These are phyloP conservation scores for Pythium brachiatum DNA, from an alignment of 352 stramenopile genomes.

Conservation along the genomic window DNA sequence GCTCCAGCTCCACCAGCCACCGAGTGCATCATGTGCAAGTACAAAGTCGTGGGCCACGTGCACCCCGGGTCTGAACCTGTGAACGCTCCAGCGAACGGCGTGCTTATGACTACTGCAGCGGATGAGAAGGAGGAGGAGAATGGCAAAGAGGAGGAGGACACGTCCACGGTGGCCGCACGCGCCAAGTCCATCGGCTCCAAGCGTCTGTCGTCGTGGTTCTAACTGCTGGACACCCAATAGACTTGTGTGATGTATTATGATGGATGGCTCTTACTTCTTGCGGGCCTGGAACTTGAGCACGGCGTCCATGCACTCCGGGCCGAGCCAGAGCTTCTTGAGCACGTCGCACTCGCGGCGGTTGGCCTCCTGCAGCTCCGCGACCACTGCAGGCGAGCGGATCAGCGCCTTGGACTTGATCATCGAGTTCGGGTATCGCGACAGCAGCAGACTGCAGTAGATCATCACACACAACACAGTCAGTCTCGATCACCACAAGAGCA, in stretches of 20 bases:
- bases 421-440: slow-evolving; percentile 62
- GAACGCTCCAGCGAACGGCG: not conserved
- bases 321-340: slow-evolving; percentile 73
- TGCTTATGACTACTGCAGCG: not conserved
- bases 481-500: not conserved
- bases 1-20: not conserved
- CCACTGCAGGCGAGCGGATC: slow-evolving; percentile 41
- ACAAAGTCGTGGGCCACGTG: slow-evolving; percentile 26
- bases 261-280: slow-evolving; percentile 39
- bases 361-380: slow-evolving; percentile 54
- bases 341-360: slow-evolving; percentile 60
- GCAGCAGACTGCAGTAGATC: slow-evolving; percentile 40
- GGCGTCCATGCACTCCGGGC: slow-evolving; percentile 73
- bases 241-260: not conserved
- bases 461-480: too few species aligned
- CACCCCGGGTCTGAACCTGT: slow-evolving; percentile 9
- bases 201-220: slow-evolving; percentile 30
- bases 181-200: slow-evolving; percentile 5
- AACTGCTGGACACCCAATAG: slow-evolving; percentile 12
- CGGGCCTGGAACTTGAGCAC: slow-evolving; percentile 73
- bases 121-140: not conserved
- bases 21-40: slow-evolving; percentile 31
- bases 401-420: slow-evolving; percentile 64
- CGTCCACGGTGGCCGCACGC: not conserved
- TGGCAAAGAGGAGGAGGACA: not conserved